Base-by-base conservation (phyloP, 1,284 basidiomycete genomes). In the Moesziomyces sp. region DNA sequence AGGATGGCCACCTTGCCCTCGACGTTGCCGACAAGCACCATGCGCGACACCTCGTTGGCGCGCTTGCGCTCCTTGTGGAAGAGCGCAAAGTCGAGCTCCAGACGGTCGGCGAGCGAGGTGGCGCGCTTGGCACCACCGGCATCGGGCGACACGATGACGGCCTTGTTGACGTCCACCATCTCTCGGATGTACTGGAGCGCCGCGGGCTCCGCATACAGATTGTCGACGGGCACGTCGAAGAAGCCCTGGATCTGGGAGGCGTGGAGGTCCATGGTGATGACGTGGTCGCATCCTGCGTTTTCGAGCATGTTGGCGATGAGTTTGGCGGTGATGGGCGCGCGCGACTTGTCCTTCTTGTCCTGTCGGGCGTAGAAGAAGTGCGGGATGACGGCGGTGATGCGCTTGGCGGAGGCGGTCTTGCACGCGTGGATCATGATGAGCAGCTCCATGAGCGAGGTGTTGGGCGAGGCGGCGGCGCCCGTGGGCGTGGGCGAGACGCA, bases 1-100 rank as follows among this genome's bases (percentile, higher is more conserved):
- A 99, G 88, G 71, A 99, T 93, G 59, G 96, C 97, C 46, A 91
- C 89, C 87, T 99, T 99, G 85, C 91, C 94, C 80, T 90, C 90
- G 73, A 96, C 95, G 79, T 92, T 90, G 6, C 97, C 97, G 64
- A 99, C 97, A 53, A 99, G 90, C 49, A 99, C 91, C 97, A 99
- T 99, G 63, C 97, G 91, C 53, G 95, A 97, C 21, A 99, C 96
- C 82, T 98, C 94, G 86, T 98, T 99, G 43, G 96, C 97, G 88
- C 97, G 98, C 87, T 98, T 99, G 65, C 97, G 91, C 86, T 99
- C 97, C 85, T 99, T 99, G 90, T 99, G 97, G 88, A 99, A 99
- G 60, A 99, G 88, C 33, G 97, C 97, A 87, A 99, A 99, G 84
- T 99, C 97, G 76, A 98, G 92, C 52, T 96, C 94, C 63, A 99